Evolutionary conservation across 805 yeast genomes (phyloP).

Genomic region (Nakazawaea siamensis): DNA sequence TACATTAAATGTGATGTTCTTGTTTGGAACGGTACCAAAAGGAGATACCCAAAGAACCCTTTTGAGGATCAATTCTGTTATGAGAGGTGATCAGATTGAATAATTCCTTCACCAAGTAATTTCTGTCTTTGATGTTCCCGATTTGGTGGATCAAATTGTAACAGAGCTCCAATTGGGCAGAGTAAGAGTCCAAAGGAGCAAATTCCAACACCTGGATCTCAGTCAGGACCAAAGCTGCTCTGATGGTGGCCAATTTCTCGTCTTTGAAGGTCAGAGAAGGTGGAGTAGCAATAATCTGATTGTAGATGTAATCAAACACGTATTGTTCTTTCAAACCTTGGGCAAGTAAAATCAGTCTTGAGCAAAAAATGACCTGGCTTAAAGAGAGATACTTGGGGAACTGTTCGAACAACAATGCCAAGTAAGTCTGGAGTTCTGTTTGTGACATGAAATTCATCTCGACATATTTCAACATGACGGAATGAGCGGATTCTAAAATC

Average conservation of each 20-base stretch:
- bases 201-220: conserved; percentile 47
- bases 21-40: conserved; percentile 69
- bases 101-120: conserved; percentile 26
- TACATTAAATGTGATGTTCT: too few relatives aligned
- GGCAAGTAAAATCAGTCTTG: neutral
- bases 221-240: conserved; percentile 40
- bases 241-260: conserved; percentile 18
- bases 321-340: neutral
- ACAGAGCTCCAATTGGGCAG: conserved; percentile 15
- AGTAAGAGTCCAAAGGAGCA: conserved; percentile 32
- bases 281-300: conserved; percentile 2
- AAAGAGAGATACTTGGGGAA: conserved; percentile 3
- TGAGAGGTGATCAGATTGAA: conserved; percentile 43
- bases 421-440: neutral
- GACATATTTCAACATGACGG: conserved; percentile 36
- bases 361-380: conserved; percentile 1
- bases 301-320: conserved; percentile 1
- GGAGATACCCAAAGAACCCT: conserved; percentile 42
- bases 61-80: conserved; percentile 49
- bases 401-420: conserved; percentile 1
- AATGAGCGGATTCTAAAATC: conserved; percentile 56
- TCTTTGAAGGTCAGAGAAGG: conserved; percentile 16
- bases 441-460: conserved; percentile 4
- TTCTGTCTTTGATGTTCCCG: conserved; percentile 22
- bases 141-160: conserved; percentile 22